Conservation (phyloP, 441 rosid species). For the Gossypium davidsonii region DNA sequence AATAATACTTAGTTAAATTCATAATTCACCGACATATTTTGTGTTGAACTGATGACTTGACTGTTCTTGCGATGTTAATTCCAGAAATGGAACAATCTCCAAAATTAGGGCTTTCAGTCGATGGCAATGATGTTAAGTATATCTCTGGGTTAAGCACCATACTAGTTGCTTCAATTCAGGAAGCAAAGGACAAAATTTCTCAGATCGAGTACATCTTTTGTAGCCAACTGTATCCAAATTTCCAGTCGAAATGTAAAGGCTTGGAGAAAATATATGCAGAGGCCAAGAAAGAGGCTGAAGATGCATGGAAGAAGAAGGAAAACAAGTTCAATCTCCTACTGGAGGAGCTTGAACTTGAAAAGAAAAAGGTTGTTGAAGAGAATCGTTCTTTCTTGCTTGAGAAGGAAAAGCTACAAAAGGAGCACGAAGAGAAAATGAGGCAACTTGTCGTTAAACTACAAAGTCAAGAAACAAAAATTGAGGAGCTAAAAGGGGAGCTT, state of each 20-base stretch:
- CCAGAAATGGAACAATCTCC: constrained; percentile 38
- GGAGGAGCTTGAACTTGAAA: constrained; percentile 47
- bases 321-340: constrained; percentile 35
- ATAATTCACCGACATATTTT: neutral
- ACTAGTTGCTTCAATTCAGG: constrained; percentile 83
- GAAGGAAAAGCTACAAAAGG: constrained; percentile 28
- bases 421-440: constrained; percentile 24
- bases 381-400: constrained; percentile 35
- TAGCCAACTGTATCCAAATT: constrained; percentile 69
- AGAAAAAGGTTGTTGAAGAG: constrained; percentile 34
- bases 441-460: constrained; percentile 18
- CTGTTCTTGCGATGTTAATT: neutral
- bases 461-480: constrained; percentile 28
- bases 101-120: constrained; percentile 26
- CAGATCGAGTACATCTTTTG: constrained; percentile 89
- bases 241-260: constrained; percentile 49
- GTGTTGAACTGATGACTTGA: neutral
- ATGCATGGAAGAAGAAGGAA: constrained; percentile 54
- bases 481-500: constrained; percentile 31
- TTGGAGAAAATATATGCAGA: constrained; percentile 45
- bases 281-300: constrained; percentile 49
- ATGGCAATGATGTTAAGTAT: constrained; percentile 39
- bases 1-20: neutral
- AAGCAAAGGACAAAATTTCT: constrained; percentile 79
- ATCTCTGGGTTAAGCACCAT: constrained; percentile 66